Evolutionary conservation across 2,329 filamentous ascomycete genomes (phyloP), one percentile per base, ranked within the genome.

Genomic region (Cercospora sp.): DNA sequence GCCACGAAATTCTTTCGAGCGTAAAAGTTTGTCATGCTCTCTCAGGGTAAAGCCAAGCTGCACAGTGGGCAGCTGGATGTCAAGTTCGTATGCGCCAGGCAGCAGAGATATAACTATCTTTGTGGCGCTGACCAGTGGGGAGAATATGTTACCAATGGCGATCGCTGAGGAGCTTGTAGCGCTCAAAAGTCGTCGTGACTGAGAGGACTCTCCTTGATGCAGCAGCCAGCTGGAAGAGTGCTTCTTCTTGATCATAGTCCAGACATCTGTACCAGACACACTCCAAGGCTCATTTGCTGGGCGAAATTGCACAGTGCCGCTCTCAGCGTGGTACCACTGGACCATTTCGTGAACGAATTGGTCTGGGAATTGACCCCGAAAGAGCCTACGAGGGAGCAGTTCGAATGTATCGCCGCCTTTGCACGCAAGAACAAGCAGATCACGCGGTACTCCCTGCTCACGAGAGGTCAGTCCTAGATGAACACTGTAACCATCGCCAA

Each of bases 301-400:
- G 12, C 88, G 80, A 23, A 89, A 83, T 51, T 90, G 85, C 0
- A 91, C 60, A 1, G 77, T 63, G 2, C 79, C 79, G 1, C 77
- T 78, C 2, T 68, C 59, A 0, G 88, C 12, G 48, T 90, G 79
- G 5, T 90, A 78, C 87, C 88, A 91, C 68, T 91, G 88, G 0
- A 85, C 79, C 60, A 85, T 89, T 6, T 82, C 77, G 0, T 84
- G 75, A 0, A 88, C 69, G 0, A 91, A 78, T 0, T 80, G 74
- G 0, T 71, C 71, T 0, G 89, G 89, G 0, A 90, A 76, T 70
- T 89, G 87, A 0, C 65, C 57, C 2, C 60, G 31, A 51, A 84
- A 80, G 0, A 79, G 40, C 0, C 64, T 33, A 33, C 13, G 61
- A 0, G 78, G 77, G 8, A 85, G 68, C 1, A 78, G 72, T 63